A percentile compares a stretch with the other conserved stretches of the same genome.
Conservation (phyloP, 2,329 filamentous ascomycete species). For the Colletotrichum musae region DNA sequence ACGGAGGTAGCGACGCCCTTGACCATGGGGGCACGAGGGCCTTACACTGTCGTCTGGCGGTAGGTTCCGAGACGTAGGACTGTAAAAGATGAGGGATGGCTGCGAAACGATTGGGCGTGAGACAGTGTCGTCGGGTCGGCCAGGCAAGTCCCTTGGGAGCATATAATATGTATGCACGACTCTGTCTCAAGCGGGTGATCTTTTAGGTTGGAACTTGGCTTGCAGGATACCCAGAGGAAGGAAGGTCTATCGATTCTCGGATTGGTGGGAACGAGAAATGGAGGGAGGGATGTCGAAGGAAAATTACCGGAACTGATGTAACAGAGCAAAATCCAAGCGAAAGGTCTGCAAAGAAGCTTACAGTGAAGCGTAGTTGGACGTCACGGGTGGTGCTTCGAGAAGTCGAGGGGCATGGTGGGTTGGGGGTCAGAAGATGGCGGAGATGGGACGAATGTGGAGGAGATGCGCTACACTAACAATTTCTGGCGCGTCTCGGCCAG, state of each 20-base stretch:
- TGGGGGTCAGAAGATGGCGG: constrained; percentile 32
- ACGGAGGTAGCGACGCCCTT: constrained; percentile 28
- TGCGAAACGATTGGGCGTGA: background rate
- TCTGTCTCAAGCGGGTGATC: background rate
- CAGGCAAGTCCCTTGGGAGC: background rate
- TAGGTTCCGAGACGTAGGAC: constrained; percentile 37
- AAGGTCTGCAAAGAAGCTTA: constrained; percentile 27
- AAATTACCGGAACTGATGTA: constrained; percentile 18
- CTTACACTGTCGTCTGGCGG: constrained; percentile 6
- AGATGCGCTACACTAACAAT: constrained; percentile 40
- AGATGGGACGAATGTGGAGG: constrained; percentile 39
- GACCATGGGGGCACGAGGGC: constrained; percentile 4
- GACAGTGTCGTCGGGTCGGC: background rate
- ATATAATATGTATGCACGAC: background rate
- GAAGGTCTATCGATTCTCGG: constrained; percentile 20
- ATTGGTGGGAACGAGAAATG: constrained; percentile 4
- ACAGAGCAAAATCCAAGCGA: constrained; percentile 6
- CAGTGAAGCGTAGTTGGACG: constrained; percentile 26
- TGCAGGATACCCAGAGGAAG: constrained; percentile 23
- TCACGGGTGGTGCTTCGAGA: constrained; percentile 31
- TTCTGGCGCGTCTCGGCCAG: constrained; percentile 39
- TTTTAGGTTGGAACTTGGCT: constrained; percentile 28
- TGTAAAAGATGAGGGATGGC: constrained; percentile 27
- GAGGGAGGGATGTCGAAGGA: background rate
- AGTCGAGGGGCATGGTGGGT: constrained; percentile 22